Conservation (phyloP, 148 eudicot genomes). For the Vaccinium myrtillus region DNA sequence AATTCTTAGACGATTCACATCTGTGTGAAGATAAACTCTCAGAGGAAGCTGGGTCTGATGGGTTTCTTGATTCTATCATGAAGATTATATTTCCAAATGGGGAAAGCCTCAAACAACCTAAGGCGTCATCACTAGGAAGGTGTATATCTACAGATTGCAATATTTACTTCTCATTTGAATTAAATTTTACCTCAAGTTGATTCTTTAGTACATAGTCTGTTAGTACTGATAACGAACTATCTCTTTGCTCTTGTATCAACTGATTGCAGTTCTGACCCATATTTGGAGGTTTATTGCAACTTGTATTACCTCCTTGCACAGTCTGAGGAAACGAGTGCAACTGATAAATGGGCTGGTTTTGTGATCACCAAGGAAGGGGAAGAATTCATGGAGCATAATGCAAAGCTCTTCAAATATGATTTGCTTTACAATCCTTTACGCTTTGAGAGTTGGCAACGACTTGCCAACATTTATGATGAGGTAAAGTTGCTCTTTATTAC, state of each 20-base stretch:
- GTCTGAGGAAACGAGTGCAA: conserved; percentile 89
- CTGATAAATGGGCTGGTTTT: conserved; percentile 98
- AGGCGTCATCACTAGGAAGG: conserved; percentile 50
- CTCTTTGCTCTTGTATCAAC: conserved; percentile 9
- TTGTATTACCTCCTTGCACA: conserved; percentile 84
- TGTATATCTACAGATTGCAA: conserved; percentile 25
- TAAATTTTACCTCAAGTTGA: conserved; percentile 6
- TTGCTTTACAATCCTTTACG: conserved; percentile 82
- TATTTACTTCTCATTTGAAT: conserved; percentile 10
- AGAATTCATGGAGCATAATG: conserved; percentile 83
- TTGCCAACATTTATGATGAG: conserved; percentile 96
- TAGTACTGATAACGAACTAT: neutral
- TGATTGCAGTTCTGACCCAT: conserved; percentile 82
- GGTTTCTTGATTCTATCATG: conserved; percentile 59
- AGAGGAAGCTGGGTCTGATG: conserved; percentile 79
- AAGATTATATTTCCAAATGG: conserved; percentile 55
- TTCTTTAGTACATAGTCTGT: neutral
- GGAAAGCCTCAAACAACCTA: conserved; percentile 46
- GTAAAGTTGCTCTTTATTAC: conserved; percentile 28
- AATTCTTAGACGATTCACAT: conserved; percentile 76
- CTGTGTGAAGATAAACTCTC: conserved; percentile 88
- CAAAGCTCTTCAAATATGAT: conserved; percentile 92
- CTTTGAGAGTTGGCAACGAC: conserved; percentile 94
- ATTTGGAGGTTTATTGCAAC: conserved; percentile 86
- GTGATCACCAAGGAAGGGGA: conserved; percentile 97